Evolutionary conservation across 305 asterid species (phyloP).

Genomic region (Petunia hybrid): DNA sequence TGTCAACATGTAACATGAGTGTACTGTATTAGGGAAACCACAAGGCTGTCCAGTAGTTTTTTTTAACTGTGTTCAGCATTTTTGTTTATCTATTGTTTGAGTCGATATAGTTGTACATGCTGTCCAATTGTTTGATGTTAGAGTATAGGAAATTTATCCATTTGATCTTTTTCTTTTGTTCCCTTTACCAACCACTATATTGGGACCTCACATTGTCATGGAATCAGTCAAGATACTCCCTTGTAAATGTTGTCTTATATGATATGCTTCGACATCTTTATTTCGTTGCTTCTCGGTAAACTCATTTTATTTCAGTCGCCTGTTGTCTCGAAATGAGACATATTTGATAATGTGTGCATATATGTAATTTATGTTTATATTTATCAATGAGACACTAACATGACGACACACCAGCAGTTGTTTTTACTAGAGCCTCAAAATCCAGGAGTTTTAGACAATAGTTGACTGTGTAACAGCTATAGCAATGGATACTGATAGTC

Average conservation of each 20-base stretch:
- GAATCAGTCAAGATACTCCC: slow-evolving; percentile 25
- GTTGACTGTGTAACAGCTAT: too few species aligned
- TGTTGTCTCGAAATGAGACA: too few species aligned
- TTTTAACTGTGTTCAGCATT: slow-evolving; percentile 20
- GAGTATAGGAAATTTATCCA: slow-evolving; percentile 27
- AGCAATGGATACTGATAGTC: too few species aligned
- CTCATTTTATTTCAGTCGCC: too few species aligned
- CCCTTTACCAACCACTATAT: slow-evolving; percentile 8
- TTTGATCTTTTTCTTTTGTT: slow-evolving; percentile 11
- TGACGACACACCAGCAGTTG: too few species aligned
- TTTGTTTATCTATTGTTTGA: neutral
- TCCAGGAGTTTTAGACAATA: too few species aligned
- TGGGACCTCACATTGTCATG: neutral
- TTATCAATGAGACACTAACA: too few species aligned
- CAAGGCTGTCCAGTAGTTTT: slow-evolving; percentile 26
- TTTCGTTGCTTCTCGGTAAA: neutral
- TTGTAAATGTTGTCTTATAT: slow-evolving; percentile 30
- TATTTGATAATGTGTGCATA: neutral
- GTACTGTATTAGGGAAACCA: slow-evolving; percentile 29
- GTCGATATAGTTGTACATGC: slow-evolving; percentile 27
- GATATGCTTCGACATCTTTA: slow-evolving; percentile 11
- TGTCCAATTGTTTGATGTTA: slow-evolving; percentile 29
- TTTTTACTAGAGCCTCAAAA: too few species aligned
- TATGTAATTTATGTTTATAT: neutral
- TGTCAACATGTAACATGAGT: slow-evolving; percentile 32